A percentile compares a stretch with the other conserved stretches of the same genome.
Conservation (phyloP, 257 asterid species). For the Fraxinus americana region DNA sequence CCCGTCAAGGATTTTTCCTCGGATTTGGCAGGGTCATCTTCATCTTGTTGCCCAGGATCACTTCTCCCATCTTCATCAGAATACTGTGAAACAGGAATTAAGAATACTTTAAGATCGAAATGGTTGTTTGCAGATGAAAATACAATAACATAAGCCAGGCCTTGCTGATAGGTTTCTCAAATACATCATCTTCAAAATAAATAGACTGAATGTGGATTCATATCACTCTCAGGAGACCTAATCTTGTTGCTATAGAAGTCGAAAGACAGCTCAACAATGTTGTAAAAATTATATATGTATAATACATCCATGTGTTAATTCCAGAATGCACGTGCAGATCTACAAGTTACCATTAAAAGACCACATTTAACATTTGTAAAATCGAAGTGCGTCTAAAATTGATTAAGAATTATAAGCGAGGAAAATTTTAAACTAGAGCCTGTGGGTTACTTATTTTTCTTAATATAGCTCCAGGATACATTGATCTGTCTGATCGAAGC, state of each 20-base stretch:
- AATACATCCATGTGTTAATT: background rate
- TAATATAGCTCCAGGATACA: slow-evolving; percentile 6
- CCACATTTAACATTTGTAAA: background rate
- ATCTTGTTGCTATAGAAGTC: slow-evolving; percentile 22
- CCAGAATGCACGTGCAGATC: background rate
- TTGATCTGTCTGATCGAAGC: slow-evolving; percentile 9
- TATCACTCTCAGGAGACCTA: background rate
- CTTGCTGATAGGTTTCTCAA: slow-evolving; percentile 1
- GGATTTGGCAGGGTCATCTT: slow-evolving; percentile 38
- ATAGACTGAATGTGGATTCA: background rate
- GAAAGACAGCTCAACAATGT: background rate
- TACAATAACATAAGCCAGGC: slow-evolving; percentile 5
- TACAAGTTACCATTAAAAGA: background rate
- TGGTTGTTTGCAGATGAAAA: background rate
- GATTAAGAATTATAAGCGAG: slow-evolving; percentile 1
- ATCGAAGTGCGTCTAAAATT: background rate
- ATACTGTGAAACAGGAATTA: slow-evolving; percentile 40
- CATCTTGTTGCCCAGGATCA: slow-evolving; percentile 47
- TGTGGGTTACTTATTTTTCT: background rate
- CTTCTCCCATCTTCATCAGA: slow-evolving; percentile 77
- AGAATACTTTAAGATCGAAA: slow-evolving; percentile 6
- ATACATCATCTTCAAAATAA: slow-evolving; percentile 2
- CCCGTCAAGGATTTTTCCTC: slow-evolving; percentile 52
- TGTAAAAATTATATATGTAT: background rate
- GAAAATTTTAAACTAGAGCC: background rate